Evolutionary conservation across 78 protist species (phyloP), one percentile per base, ranked within the genome.

Genomic region (Guillardia theta): DNA sequence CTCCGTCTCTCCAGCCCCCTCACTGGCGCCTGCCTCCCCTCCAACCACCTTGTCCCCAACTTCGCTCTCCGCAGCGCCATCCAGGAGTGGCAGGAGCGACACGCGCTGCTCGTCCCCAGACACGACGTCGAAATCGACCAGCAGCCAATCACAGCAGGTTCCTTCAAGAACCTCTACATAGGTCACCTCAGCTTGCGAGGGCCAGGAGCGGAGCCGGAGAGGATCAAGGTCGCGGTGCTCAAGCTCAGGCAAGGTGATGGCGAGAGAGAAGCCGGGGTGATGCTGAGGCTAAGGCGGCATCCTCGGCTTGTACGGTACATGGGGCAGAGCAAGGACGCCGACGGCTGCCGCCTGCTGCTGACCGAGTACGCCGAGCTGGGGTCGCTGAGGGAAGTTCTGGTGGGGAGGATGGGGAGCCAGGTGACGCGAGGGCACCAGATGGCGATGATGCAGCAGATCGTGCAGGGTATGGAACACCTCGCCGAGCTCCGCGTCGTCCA

Each of bases 1-100:
- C 19, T 18, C 24, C 64, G 94, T 43, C 43, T 47, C 88, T 94
- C 95, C 37, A 44, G 58, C 78, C 96, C 96, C 10, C 48, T 76
- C 47, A 92, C 96, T 4, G 93, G 93, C 2, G 19, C 24, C 58
- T 53, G 47, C 64, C 83, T 94, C 45, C 43, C 30, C 44, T 24
- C 27, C 27, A 30, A 58, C 70, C 18, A 6, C 6, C 48, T 94
- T 12, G 37, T 87, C 4, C 46, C 77, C 1, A 58, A 54, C 47
- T n/a, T 47, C n/a, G 64, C 88, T 1, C 87, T 94, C 36, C 88
- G 70, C 48, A 48, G 37, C 18, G 54, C 90, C 33, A 94, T 88
- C 47, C 15, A 64, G 33, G 77, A 83, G 10, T 94, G 70, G 70
- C 70, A 58, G 27, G 70, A 58, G n/a, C n/a, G n/a, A n/a, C n/a